phyloP scores from a whole-genome alignment of 2,329 filamentous ascomycete genomes.

The Whalleya microplaca region DNA sequence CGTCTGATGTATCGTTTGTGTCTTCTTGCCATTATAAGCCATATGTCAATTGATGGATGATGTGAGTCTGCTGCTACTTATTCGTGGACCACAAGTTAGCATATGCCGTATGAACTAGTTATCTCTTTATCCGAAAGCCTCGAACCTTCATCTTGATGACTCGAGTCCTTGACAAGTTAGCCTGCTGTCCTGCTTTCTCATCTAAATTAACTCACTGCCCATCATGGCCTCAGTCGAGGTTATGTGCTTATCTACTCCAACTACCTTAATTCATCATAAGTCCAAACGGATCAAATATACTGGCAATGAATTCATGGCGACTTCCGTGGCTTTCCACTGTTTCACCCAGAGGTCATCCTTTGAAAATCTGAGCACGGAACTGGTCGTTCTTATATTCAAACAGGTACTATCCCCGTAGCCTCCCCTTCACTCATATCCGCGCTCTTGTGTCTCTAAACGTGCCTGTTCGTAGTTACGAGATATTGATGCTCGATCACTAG shows the following conservation, averaged over 20 bases:
- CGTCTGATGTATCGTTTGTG: slow-evolving; percentile 12
- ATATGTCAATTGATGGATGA: neutral
- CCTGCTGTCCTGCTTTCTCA: neutral
- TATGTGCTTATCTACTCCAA: slow-evolving; percentile 2
- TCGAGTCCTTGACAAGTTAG: neutral
- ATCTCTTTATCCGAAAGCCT: neutral
- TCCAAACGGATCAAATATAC: neutral
- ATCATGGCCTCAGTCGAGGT: slow-evolving; percentile 17
- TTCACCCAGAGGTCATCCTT: slow-evolving; percentile 33
- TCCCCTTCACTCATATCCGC: neutral
- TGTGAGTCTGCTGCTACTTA: neutral
- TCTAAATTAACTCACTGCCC: neutral
- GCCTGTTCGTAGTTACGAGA: slow-evolving; percentile 41
- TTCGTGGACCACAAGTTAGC: neutral
- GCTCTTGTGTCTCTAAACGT: slow-evolving; percentile 13
- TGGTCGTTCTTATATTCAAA: slow-evolving; percentile 47
- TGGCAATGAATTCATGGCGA: slow-evolving; percentile 21
- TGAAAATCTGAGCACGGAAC: slow-evolving; percentile 46
- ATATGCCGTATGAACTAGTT: neutral
- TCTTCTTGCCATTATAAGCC: neutral
- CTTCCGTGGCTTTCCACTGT: slow-evolving; percentile 3
- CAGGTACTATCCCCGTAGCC: slow-evolving; percentile 37
- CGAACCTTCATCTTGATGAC: neutral
- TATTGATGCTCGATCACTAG: slow-evolving; percentile 40
- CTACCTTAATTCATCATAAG: slow-evolving; percentile 4